A percentile compares a stretch with the other conserved stretches of the same genome.
Evolutionary conservation across 73 alveolate genomes (phyloP).

Genomic region (Stentor roeselii): DNA sequence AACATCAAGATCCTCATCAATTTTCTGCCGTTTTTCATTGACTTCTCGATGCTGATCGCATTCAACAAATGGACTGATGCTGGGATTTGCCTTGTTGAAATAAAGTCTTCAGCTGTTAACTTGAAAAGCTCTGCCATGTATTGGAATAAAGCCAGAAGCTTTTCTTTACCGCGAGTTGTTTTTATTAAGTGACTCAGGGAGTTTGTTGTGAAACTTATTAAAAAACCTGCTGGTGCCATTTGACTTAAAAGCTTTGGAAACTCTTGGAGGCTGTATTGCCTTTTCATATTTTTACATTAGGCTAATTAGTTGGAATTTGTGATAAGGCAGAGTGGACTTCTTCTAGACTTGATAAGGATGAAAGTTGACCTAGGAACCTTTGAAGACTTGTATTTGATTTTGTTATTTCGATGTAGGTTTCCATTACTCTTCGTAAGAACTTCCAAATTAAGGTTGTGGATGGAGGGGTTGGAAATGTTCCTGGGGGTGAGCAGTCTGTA

Average conservation of each 20-base stretch:
- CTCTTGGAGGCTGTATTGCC: not conserved
- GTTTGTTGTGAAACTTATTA: not conserved
- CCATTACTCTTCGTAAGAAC: no score
- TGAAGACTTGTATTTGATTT: no score
- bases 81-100: not conserved
- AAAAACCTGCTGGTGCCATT: not conserved
- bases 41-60: not conserved
- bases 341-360: no score
- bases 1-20: constrained; percentile 18
- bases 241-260: not conserved
- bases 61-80: not conserved
- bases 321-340: no score
- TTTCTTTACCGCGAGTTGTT: constrained; percentile 21
- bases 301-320: no score
- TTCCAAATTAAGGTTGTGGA: no score
- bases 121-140: constrained; percentile 4
- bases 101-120: not conserved
- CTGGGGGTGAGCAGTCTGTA: no score
- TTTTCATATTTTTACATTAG: not conserved
- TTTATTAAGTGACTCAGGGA: not conserved
- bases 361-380: no score
- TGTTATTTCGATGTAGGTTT: no score
- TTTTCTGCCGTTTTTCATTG: constrained; percentile 26
- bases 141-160: constrained; percentile 9
- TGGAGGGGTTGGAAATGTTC: no score